A percentile compares a stretch with the other conserved stretches of the same genome.
Conservation (phyloP, 371 early-diverging fungal species). For the Basidiobolus meristosporus region DNA sequence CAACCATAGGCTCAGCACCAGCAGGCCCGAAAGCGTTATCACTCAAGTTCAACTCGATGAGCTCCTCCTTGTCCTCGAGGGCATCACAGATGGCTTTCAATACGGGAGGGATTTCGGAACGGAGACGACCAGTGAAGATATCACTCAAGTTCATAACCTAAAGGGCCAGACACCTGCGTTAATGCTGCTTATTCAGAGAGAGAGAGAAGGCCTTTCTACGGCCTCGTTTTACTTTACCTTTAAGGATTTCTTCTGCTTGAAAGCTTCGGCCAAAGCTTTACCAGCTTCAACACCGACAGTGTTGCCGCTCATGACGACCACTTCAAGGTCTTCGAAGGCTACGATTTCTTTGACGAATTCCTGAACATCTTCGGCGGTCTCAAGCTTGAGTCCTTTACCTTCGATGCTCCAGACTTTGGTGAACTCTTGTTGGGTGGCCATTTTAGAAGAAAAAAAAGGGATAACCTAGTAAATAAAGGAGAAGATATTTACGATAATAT, state of each 20-base stretch:
- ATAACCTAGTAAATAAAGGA: neutral
- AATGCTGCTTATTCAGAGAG: neutral
- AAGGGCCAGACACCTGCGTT: neutral
- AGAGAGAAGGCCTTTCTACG: neutral
- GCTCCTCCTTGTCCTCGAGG: conserved; percentile 46
- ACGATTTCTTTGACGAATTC: conserved; percentile 47
- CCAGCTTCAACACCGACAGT: conserved; percentile 88
- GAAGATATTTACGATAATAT: neutral
- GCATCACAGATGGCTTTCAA: conserved; percentile 72
- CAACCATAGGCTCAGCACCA: conserved; percentile 73
- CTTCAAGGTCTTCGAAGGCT: conserved; percentile 37
- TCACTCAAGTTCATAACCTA: conserved; percentile 56
- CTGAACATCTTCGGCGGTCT: conserved; percentile 64
- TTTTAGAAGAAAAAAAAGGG: neutral
- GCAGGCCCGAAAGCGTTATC: conserved; percentile 97
- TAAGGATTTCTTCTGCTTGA: conserved; percentile 40
- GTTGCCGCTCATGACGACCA: conserved; percentile 75
- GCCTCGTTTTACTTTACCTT: conserved; percentile 49
- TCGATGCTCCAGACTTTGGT: conserved; percentile 34
- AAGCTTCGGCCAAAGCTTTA: conserved; percentile 51
- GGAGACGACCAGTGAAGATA: conserved; percentile 85
- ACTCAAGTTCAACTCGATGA: conserved; percentile 71
- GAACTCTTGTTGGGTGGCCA: conserved; percentile 1
- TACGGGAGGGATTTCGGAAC: conserved; percentile 72
- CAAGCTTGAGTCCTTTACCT: conserved; percentile 56